Base-by-base conservation (phyloP, 345 rosid species). In the Heritiera fomes region DNA sequence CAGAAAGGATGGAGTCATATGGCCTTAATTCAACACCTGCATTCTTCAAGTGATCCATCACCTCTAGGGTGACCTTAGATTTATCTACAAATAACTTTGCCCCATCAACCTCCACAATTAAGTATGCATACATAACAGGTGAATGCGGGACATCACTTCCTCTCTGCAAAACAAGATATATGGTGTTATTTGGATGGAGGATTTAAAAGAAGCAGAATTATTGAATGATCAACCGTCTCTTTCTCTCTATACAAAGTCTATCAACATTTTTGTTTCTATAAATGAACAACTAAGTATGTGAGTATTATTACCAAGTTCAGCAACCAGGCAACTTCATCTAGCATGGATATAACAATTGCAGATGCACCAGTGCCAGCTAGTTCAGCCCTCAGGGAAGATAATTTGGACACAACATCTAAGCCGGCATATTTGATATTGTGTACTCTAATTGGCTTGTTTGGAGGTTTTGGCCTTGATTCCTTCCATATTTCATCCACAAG, bases 311-410 rank as follows among this genome's bases (percentile, higher is more conserved):
- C 99, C 98, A 92, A 80, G 90, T 95, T 95, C 82, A 95, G 89
- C 75, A 92, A 83, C 99, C 98, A 95, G 62, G 99, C 96, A 79
- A 93, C 87, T 85, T 95, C 99, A 88, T 95, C 98, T 84, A 93
- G 99, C 97, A 91, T 91, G 18, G 98, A 95, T 77, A 93, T 87
- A 70, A 91, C 90, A 43, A 92, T 92, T 76, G 97, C 93, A 75
- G 94, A 93, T 78, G 98, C 82, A 65, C 93, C 94, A 0, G 92
- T 90, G 65, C 83, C 94, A 78, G 79, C 85, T 71, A 95, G 87
- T 83, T 90, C 88, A n/a, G 90, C 86, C 82, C 96, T 90, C 82
- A 95, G 82, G 84, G 84, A 78, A 76, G 89, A 83, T 76, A 95
- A 81, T 83, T 95, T 95, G 61, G 97, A 89, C 43, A 80, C 85